A percentile compares a stretch with the other conserved stretches of the same genome.
Evolutionary conservation across 176 grass and related monocot genomes (phyloP).

Genomic region (Rhynchospora pubera): DNA sequence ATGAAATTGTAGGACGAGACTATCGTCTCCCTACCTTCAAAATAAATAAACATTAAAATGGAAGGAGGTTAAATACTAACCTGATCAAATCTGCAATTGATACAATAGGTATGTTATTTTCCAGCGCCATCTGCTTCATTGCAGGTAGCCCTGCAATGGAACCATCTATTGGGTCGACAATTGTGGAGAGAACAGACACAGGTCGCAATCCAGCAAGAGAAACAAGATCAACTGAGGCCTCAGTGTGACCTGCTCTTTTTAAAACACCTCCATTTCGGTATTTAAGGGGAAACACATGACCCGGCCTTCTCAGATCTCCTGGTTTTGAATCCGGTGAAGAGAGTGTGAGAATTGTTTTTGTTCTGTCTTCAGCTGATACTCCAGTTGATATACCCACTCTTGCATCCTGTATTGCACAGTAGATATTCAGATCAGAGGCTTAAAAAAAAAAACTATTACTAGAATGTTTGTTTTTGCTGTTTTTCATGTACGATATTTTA

Average conservation of each 20-base stretch:
- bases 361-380: slow-evolving; percentile 72
- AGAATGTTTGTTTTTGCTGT: neutral
- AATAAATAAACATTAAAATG: slow-evolving; percentile 15
- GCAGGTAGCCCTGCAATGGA: slow-evolving; percentile 48
- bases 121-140: slow-evolving; percentile 48
- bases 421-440: neutral
- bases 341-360: slow-evolving; percentile 69
- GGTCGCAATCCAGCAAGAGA: slow-evolving; percentile 45
- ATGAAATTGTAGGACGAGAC: no score
- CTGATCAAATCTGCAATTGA: slow-evolving; percentile 88
- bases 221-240: slow-evolving; percentile 81
- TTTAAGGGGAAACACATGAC: slow-evolving; percentile 78
- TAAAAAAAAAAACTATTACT: slow-evolving; percentile 19
- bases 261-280: slow-evolving; percentile 75
- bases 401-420: slow-evolving; percentile 50
- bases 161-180: slow-evolving; percentile 65
- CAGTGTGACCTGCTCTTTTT: slow-evolving; percentile 69
- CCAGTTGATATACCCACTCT: slow-evolving; percentile 54
- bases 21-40: no score
- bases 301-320: slow-evolving; percentile 65
- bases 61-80: slow-evolving; percentile 62
- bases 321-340: slow-evolving; percentile 78
- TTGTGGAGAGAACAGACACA: slow-evolving; percentile 65
- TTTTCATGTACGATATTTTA: no score
- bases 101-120: slow-evolving; percentile 66